Evolutionary conservation across 768 basidiomycete species (phyloP), one percentile per base, ranked within the genome.

Genomic region (Russula virescens): DNA sequence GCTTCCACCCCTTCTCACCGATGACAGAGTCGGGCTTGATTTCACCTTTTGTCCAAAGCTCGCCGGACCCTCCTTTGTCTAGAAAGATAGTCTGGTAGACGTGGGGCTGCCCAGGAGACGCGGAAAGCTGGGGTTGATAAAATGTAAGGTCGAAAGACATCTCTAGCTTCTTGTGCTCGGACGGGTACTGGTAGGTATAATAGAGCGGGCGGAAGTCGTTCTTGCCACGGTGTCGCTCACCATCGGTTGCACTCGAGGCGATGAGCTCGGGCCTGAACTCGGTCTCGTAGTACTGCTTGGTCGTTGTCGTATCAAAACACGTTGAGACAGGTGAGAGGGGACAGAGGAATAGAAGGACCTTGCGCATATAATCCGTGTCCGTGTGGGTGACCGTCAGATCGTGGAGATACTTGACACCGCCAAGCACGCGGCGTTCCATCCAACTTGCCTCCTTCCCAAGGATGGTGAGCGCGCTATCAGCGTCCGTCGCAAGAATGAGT

Each of bases 31-130:
- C 71, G 40, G 69, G 68, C 16, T 71, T 62, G 55, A 81, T 80
- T 45, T 78, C 77, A 34, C 68, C 70, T 65, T 74, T 73, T 6
- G 77, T 78, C 79, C 79, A 81, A 40, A 78, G 69, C 19, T 73
- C 54, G 46, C 72, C 68, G 21, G 75, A 77, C 11, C 74, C 75
- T 34, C 77, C 75, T 40, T 73, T 73, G 64, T 81, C 77, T 13
- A 80, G 73, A 65, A 81, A 81, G 60, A 81, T 79, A 2, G 80
- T 80, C 68, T 80, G 79, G 68, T 80, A 81, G n/a, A 81, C 75
- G 62, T 80, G 79, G 50, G 70, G 65, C n/a, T 74, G 71, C 18
- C 77, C 67, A 25, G 26, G 28, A 38, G 49, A 28, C 1, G 75
- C 73, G n/a, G 73, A 70, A 63, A 78, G 76, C 71, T 80, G 78